These are phyloP conservation scores for Cryptococcus sp. DNA, from an alignment of 1,284 basidiomycete genomes.

Conservation along the genomic window DNA sequence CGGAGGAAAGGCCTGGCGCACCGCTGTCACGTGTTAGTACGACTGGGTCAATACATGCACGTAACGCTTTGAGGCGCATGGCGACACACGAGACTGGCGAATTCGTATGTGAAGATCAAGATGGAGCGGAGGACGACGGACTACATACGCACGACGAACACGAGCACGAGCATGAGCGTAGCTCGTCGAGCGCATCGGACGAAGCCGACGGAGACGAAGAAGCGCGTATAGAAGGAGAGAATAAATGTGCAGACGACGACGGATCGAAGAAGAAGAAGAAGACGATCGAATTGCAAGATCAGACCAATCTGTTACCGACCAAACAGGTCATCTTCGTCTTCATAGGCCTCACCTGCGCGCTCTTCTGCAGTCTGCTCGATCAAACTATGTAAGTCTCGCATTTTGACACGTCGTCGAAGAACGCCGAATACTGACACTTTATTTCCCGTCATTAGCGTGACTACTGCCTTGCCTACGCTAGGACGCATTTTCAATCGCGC, in stretches of 20 bases:
- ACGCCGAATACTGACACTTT: conserved; percentile 28
- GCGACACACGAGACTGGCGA: conserved; percentile 50
- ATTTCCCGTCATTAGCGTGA: conserved; percentile 59
- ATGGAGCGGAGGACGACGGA: conserved; percentile 11
- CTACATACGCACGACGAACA: conserved; percentile 39
- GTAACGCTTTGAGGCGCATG: conserved; percentile 42
- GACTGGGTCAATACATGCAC: conserved; percentile 29
- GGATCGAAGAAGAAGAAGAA: conserved; percentile 29
- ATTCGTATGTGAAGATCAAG: conserved; percentile 8
- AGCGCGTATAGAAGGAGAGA: conserved; percentile 6
- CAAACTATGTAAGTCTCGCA: conserved; percentile 46
- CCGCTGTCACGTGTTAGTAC: conserved; percentile 13
- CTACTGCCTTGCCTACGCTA: conserved; percentile 69
- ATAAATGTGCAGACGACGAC: background rate
- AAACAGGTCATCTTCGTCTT: conserved; percentile 67
- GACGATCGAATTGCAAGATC: conserved; percentile 61
- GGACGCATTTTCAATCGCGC: conserved; percentile 68
- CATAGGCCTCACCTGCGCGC: conserved; percentile 57
- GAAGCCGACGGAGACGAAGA: conserved; percentile 12
- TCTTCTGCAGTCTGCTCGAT: conserved; percentile 61
- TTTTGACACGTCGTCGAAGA: background rate
- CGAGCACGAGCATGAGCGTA: conserved; percentile 22
- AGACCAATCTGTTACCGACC: conserved; percentile 73
- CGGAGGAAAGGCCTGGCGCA: background rate
- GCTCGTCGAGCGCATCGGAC: background rate